Evolutionary conservation across 768 basidiomycete genomes (phyloP).

Genomic region (Naganishia onofrii): DNA sequence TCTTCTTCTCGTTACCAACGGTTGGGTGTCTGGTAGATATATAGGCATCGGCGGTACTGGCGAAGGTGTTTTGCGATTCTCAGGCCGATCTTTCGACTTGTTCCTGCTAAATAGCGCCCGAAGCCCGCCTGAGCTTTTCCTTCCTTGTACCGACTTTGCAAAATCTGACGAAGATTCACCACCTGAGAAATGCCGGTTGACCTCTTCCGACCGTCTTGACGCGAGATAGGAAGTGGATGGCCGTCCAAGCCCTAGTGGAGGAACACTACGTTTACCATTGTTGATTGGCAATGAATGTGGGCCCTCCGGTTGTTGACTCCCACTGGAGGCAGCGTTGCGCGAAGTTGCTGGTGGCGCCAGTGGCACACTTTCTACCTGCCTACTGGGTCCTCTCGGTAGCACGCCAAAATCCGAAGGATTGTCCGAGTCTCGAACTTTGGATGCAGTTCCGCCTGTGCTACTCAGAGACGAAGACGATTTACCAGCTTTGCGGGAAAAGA

Average conservation of each 20-base stretch:
- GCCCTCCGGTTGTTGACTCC: background rate
- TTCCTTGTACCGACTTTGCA: conserved; percentile 34
- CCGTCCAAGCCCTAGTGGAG: conserved; percentile 9
- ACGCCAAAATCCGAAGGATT: conserved; percentile 21
- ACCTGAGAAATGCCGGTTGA: conserved; percentile 4
- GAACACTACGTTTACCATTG: background rate
- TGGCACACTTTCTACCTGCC: conserved; percentile 2
- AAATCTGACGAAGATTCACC: background rate
- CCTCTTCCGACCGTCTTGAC: conserved; percentile 25
- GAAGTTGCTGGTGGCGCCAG: background rate
- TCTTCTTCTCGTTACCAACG: conserved; percentile 16
- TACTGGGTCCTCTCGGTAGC: background rate
- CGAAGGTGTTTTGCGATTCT: background rate
- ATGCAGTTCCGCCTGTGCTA: conserved; percentile 7
- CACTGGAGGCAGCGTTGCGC: background rate
- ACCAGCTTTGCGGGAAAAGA: background rate
- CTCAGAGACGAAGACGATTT: conserved; percentile 15
- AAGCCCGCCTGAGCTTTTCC: conserved; percentile 47
- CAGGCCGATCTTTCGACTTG: conserved; percentile 26
- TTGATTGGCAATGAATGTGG: background rate
- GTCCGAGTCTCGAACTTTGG: background rate
- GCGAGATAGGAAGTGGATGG: background rate
- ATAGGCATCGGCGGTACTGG: background rate
- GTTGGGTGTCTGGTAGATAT: background rate
- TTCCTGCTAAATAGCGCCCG: conserved; percentile 45